Base-by-base conservation (phyloP, 495 filamentous ascomycete species). In the Podospora bellae-mahoneyi region DNA sequence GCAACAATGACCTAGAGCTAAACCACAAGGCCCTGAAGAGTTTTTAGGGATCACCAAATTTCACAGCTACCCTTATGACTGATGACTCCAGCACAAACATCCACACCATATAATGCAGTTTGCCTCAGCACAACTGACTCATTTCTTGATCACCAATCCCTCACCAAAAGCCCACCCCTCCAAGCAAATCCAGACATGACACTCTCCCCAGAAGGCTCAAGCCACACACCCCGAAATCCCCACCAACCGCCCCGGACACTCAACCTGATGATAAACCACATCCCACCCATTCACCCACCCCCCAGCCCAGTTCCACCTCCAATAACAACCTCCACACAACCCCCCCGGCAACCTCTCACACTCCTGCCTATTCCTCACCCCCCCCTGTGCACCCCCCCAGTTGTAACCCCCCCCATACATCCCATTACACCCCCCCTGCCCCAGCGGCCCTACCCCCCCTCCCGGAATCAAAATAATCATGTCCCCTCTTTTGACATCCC, bases 391-490 rank as follows among this genome's bases (percentile, higher is more conserved):
- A n/a, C 72, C 69, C 62, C 84, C 84, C 84, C 84, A 84, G 34
- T 60, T 20, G 18, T 20, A 15, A 59, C 54, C 57, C 19, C 19
- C 55, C 60, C 62, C 64, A 39, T 48, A 32, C 15, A 32, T 26
- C 15, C 3, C 26, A 6, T 65, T 74, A 4, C 77, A 79, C 69
- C 84, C 85, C 48, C 73, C 83, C 62, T 81, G 26, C 10, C 39
- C 81, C 74, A 75, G 80, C 34, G 75, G 71, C 28, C 84, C 84
- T 20, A 84, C 79, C 30, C 84, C 84, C 48, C 84, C 84, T 16
- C 84, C 84, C 20, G 84, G 84, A n/a, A 84, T 75, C 15, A 82
- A 75, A 60, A 86, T 68, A 75, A 85, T 84, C 67, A 86, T 81
- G 60, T 86, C 84, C 66, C 82, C 81, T 4, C 69, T 64, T 26